Evolutionary conservation across 1,284 basidiomycete genomes (phyloP).

Genomic region (Ceratobasidium sp.): DNA sequence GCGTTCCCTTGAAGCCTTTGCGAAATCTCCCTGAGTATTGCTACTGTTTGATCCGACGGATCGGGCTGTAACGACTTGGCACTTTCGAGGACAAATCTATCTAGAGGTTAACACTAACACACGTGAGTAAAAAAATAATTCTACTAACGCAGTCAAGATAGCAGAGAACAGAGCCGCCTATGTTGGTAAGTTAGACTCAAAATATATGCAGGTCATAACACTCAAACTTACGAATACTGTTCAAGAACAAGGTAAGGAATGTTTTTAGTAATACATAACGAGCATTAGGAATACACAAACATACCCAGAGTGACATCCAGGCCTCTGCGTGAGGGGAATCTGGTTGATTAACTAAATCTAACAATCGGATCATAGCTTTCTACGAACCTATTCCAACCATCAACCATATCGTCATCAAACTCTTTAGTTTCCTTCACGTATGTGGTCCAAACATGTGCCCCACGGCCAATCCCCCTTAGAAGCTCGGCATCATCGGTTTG

Average conservation of each 20-base stretch:
- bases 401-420: conserved; percentile 19
- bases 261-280: not conserved
- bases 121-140: not conserved
- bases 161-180: conserved; percentile 30
- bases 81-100: conserved; percentile 27
- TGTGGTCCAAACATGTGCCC: conserved; percentile 11
- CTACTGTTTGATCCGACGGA: conserved; percentile 4
- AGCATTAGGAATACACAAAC: not conserved
- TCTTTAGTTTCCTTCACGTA: conserved; percentile 20
- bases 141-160: conserved; percentile 16
- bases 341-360: not conserved
- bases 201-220: not conserved
- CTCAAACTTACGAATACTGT: conserved; percentile 20
- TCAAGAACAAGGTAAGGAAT: too few relatives aligned
- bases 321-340: not conserved
- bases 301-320: conserved; percentile 19
- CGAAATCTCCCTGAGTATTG: not conserved
- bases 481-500: conserved; percentile 12
- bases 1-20: not conserved
- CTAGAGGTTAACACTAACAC: not conserved
- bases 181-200: not conserved
- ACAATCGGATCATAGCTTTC: not conserved
- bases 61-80: not conserved
- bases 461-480: conserved; percentile 16
- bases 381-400: conserved; percentile 27